Evolutionary conservation across 2,329 filamentous ascomycete genomes (phyloP), one percentile per base, ranked within the genome.

Genomic region (Plectosphaerella sp.): DNA sequence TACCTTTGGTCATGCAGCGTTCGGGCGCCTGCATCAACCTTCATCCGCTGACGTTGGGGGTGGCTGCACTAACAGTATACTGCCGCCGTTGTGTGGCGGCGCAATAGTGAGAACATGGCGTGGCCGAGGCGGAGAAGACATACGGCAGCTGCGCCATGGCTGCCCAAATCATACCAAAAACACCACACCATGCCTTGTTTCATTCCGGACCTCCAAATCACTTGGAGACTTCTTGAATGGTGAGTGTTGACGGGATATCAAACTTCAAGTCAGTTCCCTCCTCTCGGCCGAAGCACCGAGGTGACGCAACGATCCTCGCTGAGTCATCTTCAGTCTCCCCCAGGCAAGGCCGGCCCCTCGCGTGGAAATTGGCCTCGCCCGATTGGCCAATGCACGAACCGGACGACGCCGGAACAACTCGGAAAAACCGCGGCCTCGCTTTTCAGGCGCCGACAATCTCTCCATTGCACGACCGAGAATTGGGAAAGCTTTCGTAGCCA

Each of bases 371-470:
- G 24, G 39, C 37, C 37, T 28, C 54, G 47, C 61, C 35, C 65
- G 50, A 74, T 73, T 74, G 71, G 70, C 50, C 48, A 45, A 28
- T 43, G 36, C 47, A 50, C 58, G 37, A 54, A 52, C 56, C 59
- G 57, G 63, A 61, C 62, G 60, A 72, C 49, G 35, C 56, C 71
- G 72, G 71, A 70, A 69, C 61, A 61, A 67, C 58, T 69, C 71
- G 71, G 71, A 72, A 69, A 68, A 65, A 67, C 65, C 43, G 45
- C 49, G 58, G 68, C 67, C 65, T 74, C 57, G 67, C 62, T 66
- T 62, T 61, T 70, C 65, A 75, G 72, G 72, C 72, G 65, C 64
- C 67, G 15, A 57, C 51, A 59, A 71, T 67, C 65, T 69, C 64
- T 68, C 64, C 61, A 41, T 24, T 43, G 48, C 48, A 43, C 41